Conservation (phyloP, 2,329 filamentous ascomycete species). For the Aspergillus udagawae region DNA sequence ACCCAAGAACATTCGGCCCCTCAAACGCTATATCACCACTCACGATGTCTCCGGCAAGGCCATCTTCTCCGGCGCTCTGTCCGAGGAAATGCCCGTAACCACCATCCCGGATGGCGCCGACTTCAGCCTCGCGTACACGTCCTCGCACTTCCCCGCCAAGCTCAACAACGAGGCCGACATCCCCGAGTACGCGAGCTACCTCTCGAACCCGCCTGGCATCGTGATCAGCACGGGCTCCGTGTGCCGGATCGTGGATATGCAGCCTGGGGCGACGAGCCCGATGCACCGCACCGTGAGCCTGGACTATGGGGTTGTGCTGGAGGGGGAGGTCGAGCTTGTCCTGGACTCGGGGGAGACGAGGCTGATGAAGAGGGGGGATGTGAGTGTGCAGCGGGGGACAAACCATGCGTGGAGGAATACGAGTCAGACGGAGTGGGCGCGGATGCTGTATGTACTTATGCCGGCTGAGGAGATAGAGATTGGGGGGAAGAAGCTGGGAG, state of each 20-base stretch:
- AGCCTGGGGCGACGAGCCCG: constrained; percentile 36
- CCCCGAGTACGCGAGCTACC: constrained; percentile 1
- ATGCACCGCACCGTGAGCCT: constrained; percentile 51
- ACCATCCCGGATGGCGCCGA: constrained; percentile 38
- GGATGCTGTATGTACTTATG: constrained; percentile 27
- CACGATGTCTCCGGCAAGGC: constrained; percentile 33
- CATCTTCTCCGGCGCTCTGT: constrained; percentile 29
- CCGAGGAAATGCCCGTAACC: constrained; percentile 17
- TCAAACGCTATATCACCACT: constrained; percentile 27
- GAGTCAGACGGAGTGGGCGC: constrained; percentile 17
- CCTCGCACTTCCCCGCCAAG: constrained; percentile 45
- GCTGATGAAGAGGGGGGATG: constrained; percentile 47
- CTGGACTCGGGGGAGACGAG: constrained; percentile 48
- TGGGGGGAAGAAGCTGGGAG: too few relatives aligned
- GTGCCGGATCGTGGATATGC: constrained; percentile 41
- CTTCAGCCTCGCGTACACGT: constrained; percentile 50
- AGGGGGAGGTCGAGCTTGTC: constrained; percentile 48
- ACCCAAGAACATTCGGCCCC: constrained; percentile 30
- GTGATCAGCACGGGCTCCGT: constrained; percentile 45
- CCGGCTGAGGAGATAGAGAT: constrained; percentile 12
- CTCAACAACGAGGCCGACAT: constrained; percentile 47
- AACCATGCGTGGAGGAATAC: constrained; percentile 39
- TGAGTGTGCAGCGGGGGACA: constrained; percentile 48
- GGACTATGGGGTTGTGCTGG: constrained; percentile 51
- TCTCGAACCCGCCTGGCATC: constrained; percentile 28